Evolutionary conservation across 495 filamentous ascomycete species (phyloP).

Genomic region (Hypomontagnella monticulosa): DNA sequence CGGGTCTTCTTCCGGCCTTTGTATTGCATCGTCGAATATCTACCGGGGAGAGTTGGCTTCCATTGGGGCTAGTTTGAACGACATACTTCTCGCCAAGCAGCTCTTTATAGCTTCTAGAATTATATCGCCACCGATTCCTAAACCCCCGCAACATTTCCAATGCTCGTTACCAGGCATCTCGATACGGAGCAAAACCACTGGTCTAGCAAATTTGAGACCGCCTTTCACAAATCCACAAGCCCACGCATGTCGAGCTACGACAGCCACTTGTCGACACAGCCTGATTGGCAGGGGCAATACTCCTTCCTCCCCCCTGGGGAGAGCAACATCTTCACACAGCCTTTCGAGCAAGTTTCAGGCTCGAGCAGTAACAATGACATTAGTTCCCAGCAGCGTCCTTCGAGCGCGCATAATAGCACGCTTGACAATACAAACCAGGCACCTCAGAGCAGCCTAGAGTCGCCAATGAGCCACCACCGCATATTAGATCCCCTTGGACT

Average conservation of each 20-base stretch:
- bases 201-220: conserved; percentile 66
- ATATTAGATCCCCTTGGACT: conserved; percentile 56
- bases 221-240: conserved; percentile 60
- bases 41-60: conserved; percentile 13
- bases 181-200: conserved; percentile 67
- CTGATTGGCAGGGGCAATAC: conserved; percentile 68
- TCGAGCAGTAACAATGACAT: conserved; percentile 53
- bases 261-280: conserved; percentile 61
- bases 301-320: conserved; percentile 64
- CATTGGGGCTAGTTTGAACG: conserved; percentile 20
- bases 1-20: conserved; percentile 16
- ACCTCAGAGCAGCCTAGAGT: conserved; percentile 44
- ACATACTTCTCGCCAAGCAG: conserved; percentile 27
- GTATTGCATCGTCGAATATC: conserved; percentile 6
- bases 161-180: conserved; percentile 68
- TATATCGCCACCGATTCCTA: conserved; percentile 29
- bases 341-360: conserved; percentile 58
- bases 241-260: conserved; percentile 70
- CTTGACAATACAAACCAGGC: conserved; percentile 47
- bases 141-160: conserved; percentile 56
- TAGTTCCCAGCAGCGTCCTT: conserved; percentile 54
- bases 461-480: conserved; percentile 52
- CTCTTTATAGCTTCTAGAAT: conserved; percentile 22
- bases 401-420: conserved; percentile 49
- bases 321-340: conserved; percentile 57